phyloP scores from a whole-genome alignment of 371 early-diverging fungal species.

The Umbelopsis sp. region DNA sequence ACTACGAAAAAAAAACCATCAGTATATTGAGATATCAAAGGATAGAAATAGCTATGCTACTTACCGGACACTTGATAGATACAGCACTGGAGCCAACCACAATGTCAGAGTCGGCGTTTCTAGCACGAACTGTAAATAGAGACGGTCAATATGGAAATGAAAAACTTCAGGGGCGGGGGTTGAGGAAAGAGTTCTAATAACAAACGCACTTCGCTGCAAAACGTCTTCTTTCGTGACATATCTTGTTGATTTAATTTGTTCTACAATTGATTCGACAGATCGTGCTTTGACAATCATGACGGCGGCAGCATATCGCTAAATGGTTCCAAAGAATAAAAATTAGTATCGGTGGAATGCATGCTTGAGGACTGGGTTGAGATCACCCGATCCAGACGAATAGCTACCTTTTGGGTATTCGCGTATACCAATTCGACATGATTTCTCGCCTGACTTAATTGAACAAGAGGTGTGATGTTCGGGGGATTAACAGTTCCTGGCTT shows the following conservation, averaged over 20 bases:
- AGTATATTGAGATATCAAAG: not conserved
- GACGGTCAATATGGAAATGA: slow-evolving; percentile 20
- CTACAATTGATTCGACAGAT: slow-evolving; percentile 46
- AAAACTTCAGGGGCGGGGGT: not conserved
- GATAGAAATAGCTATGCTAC: slow-evolving; percentile 20
- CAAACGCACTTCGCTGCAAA: slow-evolving; percentile 50
- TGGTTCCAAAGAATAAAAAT: not conserved
- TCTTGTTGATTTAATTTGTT: slow-evolving; percentile 40
- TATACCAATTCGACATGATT: slow-evolving; percentile 64
- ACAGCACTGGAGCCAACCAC: slow-evolving; percentile 57
- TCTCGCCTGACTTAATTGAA: slow-evolving; percentile 25
- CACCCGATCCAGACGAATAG: not conserved
- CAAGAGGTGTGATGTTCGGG: slow-evolving; percentile 57
- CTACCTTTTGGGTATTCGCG: slow-evolving; percentile 57
- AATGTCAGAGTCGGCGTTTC: slow-evolving; percentile 55
- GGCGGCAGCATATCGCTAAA: slow-evolving; percentile 48
- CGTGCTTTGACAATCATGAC: slow-evolving; percentile 49
- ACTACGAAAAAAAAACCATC: slow-evolving; percentile 25
- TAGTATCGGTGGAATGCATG: not conserved
- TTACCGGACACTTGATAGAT: slow-evolving; percentile 63
- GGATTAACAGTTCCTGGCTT: slow-evolving; percentile 68
- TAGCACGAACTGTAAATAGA: slow-evolving; percentile 30
- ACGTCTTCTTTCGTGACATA: slow-evolving; percentile 51
- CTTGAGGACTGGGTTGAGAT: not conserved
- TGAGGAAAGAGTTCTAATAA: not conserved